Evolutionary conservation across 225 moss, liverwort and hornwort species (phyloP).

Genomic region (Pseudoscleropodium purum): DNA sequence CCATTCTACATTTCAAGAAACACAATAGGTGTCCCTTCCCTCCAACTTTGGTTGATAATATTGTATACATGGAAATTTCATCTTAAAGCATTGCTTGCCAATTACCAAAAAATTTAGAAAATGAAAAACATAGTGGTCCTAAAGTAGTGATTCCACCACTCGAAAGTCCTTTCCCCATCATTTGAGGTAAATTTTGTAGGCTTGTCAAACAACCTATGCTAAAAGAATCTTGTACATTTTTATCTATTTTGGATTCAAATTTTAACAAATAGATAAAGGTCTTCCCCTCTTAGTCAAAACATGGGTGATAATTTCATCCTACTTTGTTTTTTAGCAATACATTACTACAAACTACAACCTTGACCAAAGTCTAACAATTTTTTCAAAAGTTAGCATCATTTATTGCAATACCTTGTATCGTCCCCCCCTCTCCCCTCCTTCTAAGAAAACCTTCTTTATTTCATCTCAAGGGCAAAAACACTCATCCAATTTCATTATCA

Average conservation of each 20-base stretch:
- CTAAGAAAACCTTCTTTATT: no score
- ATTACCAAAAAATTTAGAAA: fast-evolving
- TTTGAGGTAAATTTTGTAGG: neutral
- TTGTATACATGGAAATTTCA: neutral
- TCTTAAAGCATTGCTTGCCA: neutral
- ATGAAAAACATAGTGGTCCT: fast-evolving
- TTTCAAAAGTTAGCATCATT: neutral
- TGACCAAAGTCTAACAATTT: neutral
- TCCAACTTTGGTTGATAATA: neutral
- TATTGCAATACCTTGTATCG: fast-evolving
- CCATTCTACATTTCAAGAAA: neutral
- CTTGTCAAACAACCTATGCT: fast-evolving
- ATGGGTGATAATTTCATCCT: neutral
- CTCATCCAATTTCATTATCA: no score
- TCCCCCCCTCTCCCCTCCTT: fast-evolving
- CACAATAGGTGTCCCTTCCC: no score
- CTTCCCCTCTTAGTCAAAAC: neutral
- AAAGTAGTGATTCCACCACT: neutral
- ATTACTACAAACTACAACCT: neutral
- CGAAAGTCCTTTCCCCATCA: neutral
- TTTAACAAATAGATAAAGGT: neutral
- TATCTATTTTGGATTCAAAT: neutral
- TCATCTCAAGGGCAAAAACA: no score
- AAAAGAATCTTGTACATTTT: neutral
- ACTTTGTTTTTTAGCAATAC: neutral